Percentiles rank a stretch among this genome's conserved stretches.
Evolutionary conservation across 305 asterid genomes (phyloP).

Genomic region (Solanum hybrid): DNA sequence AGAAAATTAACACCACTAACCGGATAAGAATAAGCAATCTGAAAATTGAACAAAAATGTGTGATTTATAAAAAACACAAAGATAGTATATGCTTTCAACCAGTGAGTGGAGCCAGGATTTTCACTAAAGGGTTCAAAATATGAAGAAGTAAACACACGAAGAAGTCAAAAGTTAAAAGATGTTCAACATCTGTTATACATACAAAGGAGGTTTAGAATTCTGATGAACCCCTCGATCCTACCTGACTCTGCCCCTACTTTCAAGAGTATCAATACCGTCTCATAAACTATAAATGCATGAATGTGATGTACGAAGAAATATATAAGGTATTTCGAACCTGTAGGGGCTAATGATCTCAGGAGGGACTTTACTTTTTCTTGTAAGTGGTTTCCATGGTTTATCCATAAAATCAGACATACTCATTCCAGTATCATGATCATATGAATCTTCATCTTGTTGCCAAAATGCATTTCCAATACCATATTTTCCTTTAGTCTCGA

Average conservation of each 20-base stretch:
- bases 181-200: not conserved
- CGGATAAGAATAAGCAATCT: conserved; percentile 65
- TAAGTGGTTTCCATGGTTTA: conserved; percentile 97
- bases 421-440: conserved; percentile 75
- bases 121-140: not conserved
- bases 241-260: not conserved
- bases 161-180: not conserved
- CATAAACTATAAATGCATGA: not conserved
- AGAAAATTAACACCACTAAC: conserved; percentile 33
- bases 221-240: not conserved
- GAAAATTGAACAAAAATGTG: not conserved
- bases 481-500: conserved; percentile 81
- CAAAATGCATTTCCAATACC: conserved; percentile 92
- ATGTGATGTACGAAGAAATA: not conserved
- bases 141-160: not conserved
- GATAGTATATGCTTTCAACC: not conserved
- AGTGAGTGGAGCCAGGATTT: not conserved
- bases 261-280: not conserved
- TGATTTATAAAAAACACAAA: not conserved
- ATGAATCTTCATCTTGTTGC: conserved; percentile 63
- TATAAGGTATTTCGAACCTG: conserved; percentile 33
- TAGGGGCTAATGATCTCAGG: conserved; percentile 76
- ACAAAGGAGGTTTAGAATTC: not conserved
- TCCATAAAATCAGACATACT: conserved; percentile 87
- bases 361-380: conserved; percentile 65